Conservation (phyloP, 192 early-diverging fungal genomes). For the Dissophora ornata region DNA sequence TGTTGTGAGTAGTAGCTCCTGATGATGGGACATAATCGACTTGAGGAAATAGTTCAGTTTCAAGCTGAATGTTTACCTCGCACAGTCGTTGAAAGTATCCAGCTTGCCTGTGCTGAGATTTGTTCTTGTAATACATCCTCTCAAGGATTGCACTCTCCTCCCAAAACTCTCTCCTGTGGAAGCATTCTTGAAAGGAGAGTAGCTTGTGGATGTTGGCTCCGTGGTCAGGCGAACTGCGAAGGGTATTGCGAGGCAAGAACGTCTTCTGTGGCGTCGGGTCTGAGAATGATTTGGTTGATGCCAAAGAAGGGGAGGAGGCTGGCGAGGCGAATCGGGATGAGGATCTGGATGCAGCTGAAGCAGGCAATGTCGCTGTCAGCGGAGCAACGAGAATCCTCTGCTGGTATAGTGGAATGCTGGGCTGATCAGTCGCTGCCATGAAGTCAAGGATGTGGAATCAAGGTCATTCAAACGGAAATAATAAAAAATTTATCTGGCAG, state of each 20-base stretch:
- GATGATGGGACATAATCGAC: not conserved
- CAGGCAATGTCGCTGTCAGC: constrained; percentile 12
- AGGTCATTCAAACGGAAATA: not conserved
- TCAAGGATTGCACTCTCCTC: constrained; percentile 55
- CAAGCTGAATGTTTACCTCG: constrained; percentile 54
- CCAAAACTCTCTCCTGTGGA: constrained; percentile 56
- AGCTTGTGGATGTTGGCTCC: constrained; percentile 29
- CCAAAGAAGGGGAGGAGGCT: not conserved
- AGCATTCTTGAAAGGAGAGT: constrained; percentile 38
- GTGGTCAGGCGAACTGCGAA: constrained; percentile 21
- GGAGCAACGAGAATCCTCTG: constrained; percentile 15
- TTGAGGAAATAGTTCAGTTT: not conserved
- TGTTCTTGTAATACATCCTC: constrained; percentile 62
- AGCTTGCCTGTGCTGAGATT: constrained; percentile 56
- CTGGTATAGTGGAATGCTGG: constrained; percentile 17
- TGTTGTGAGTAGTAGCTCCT: not conserved
- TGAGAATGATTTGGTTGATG: not conserved
- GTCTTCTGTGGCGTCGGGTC: constrained; percentile 5
- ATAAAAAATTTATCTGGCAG: too few species aligned
- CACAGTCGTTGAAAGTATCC: constrained; percentile 55
- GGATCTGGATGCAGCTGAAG: not conserved
- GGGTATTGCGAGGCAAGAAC: constrained; percentile 25
- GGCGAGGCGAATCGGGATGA: constrained; percentile 4
- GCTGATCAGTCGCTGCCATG: constrained; percentile 7
- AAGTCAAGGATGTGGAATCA: not conserved